These are phyloP conservation scores for Acacia pycnantha DNA, from an alignment of 331 rosid genomes.

Conservation along the genomic window DNA sequence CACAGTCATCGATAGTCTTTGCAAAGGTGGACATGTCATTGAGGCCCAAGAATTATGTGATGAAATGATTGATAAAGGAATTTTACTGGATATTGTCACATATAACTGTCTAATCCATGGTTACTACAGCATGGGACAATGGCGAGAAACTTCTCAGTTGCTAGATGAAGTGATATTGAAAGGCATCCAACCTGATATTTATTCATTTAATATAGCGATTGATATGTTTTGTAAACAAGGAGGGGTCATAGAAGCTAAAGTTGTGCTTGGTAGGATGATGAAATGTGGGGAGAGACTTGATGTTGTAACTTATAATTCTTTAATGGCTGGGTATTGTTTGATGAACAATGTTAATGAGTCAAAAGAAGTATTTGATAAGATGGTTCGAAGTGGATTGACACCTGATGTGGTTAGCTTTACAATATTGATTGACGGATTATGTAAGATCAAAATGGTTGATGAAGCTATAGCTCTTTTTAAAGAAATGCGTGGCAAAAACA, in stretches of 20 bases:
- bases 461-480: no score
- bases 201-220: not conserved
- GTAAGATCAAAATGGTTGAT: no score
- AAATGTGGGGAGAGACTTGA: no score
- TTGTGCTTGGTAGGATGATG: no score
- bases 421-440: no score
- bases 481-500: no score
- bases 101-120: slow-evolving; percentile 34
- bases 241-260: slow-evolving; percentile 22
- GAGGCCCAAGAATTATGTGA: slow-evolving; percentile 17
- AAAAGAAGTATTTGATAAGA: no score
- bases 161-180: not conserved
- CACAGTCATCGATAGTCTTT: not conserved
- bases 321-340: no score
- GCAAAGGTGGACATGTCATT: not conserved
- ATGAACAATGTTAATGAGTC: no score
- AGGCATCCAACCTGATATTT: not conserved
- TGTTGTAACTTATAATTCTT: not conserved
- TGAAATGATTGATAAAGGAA: slow-evolving; percentile 13
- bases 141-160: slow-evolving; percentile 4
- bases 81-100: slow-evolving; percentile 26
- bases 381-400: no score
- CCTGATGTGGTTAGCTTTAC: no score
- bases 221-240: not conserved
- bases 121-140: slow-evolving; percentile 12